Evolutionary conservation across 2,329 filamentous ascomycete species (phyloP).

Genomic region (Hypoxylon rubiginosum): DNA sequence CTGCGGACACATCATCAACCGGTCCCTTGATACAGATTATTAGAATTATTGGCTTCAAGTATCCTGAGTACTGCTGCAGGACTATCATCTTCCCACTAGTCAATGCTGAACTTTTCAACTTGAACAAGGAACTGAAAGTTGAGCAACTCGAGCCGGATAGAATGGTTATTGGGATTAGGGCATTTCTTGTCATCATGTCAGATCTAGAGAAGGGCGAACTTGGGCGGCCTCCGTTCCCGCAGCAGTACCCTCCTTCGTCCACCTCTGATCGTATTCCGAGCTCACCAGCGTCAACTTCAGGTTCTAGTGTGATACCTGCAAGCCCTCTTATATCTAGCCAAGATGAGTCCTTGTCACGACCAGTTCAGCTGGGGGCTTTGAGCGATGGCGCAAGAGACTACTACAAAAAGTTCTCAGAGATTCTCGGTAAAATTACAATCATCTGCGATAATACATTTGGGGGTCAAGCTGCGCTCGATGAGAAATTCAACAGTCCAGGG

Average conservation of each 20-base stretch:
- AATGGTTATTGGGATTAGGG: conserved; percentile 96
- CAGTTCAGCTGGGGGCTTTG: conserved; percentile 72
- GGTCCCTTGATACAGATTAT: conserved; percentile 95
- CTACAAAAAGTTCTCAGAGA: conserved; percentile 92
- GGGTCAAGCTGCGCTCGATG: conserved; percentile 92
- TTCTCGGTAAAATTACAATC: conserved; percentile 94
- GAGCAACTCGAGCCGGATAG: conserved; percentile 96
- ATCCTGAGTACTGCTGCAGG: conserved; percentile 93
- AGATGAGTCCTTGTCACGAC: conserved; percentile 76
- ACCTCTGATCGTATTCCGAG: conserved; percentile 59
- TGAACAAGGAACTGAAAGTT: conserved; percentile 82
- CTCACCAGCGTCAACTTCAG: conserved; percentile 64
- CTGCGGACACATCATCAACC: conserved; percentile 84
- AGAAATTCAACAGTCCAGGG: conserved; percentile 86
- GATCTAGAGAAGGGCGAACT: conserved; percentile 89
- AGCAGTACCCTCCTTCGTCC: conserved; percentile 65
- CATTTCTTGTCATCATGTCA: conserved; percentile 92
- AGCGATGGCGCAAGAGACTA: conserved; percentile 85
- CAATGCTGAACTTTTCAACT: conserved; percentile 88
- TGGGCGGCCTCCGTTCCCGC: conserved; percentile 85
- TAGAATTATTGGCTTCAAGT: conserved; percentile 91
- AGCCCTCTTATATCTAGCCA: conserved; percentile 52
- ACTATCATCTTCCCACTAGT: conserved; percentile 95
- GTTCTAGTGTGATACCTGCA: conserved; percentile 47
- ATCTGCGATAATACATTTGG: conserved; percentile 98